Percentiles rank a stretch among this genome's conserved stretches.
These are phyloP conservation scores for Apophysomyces ossiformis DNA, from an alignment of 371 early-diverging fungal genomes.

Conservation along the genomic window DNA sequence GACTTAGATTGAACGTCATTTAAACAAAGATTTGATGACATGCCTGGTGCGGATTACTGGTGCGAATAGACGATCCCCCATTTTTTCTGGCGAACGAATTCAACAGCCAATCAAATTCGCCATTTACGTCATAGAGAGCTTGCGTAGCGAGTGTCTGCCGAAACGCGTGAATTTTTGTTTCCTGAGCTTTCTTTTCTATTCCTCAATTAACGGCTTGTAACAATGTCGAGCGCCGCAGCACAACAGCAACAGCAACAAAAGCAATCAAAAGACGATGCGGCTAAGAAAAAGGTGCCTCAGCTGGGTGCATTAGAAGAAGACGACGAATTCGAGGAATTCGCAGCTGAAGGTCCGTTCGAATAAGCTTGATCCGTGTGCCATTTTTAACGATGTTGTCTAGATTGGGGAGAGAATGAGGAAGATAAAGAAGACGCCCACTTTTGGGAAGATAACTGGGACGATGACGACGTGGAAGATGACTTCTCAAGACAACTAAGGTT, in stretches of 20 bases:
- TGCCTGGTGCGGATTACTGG: no score
- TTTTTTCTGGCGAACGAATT: no score
- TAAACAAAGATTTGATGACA: no score
- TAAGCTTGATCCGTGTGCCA: not conserved
- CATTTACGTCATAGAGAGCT: no score
- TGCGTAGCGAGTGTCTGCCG: no score
- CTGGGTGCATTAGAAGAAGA: constrained; percentile 84
- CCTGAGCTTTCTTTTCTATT: no score
- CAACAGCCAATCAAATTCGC: no score
- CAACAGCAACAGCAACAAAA: constrained; percentile 39
- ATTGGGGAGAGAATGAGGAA: constrained; percentile 85
- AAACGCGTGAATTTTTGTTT: no score
- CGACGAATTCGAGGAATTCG: constrained; percentile 94
- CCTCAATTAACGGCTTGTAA: not conserved
- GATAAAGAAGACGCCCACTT: constrained; percentile 75
- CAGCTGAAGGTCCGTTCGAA: constrained; percentile 73
- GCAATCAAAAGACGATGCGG: constrained; percentile 30
- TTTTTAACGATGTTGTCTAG: constrained; percentile 39
- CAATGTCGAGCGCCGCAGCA: constrained; percentile 18
- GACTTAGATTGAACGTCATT: no score
- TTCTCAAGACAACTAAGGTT: constrained; percentile 86
- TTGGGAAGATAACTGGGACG: constrained; percentile 95
- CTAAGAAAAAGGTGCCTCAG: constrained; percentile 52
- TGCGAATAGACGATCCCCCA: no score
- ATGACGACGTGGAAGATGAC: constrained; percentile 89